Evolutionary conservation across 192 early-diverging fungal genomes (phyloP).

Genomic region (Backusella psychrophila): DNA sequence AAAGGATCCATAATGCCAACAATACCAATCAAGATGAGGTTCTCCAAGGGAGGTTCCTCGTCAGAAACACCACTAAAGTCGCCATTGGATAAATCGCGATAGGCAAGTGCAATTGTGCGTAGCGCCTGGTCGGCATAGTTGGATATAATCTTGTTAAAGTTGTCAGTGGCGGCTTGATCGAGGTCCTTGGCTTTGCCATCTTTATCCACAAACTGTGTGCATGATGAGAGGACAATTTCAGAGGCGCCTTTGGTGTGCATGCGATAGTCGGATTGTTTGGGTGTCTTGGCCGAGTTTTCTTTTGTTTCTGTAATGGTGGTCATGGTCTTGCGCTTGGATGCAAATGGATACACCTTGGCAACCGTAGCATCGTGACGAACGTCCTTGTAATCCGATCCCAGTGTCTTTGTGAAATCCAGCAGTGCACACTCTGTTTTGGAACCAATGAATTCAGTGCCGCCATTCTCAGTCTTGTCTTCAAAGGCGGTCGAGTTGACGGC

Average conservation of each 20-base stretch:
- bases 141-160: slow-evolving; percentile 50
- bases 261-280: slow-evolving; percentile 41
- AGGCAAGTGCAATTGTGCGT: slow-evolving; percentile 71
- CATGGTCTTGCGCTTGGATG: slow-evolving; percentile 91
- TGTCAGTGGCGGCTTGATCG: slow-evolving; percentile 38
- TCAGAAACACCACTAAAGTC: slow-evolving; percentile 53
- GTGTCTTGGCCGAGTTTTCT: slow-evolving; percentile 13
- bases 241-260: slow-evolving; percentile 79
- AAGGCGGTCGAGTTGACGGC: slow-evolving; percentile 75
- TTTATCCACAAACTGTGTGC: slow-evolving; percentile 53
- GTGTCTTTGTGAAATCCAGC: slow-evolving; percentile 59
- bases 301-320: slow-evolving; percentile 55
- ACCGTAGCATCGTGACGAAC: slow-evolving; percentile 48
- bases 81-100: slow-evolving; percentile 47
- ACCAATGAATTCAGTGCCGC: slow-evolving; percentile 60
- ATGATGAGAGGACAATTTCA: slow-evolving; percentile 66
- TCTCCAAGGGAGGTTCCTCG: slow-evolving; percentile 48
- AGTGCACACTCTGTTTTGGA: slow-evolving; percentile 81
- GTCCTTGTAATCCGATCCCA: slow-evolving; percentile 61
- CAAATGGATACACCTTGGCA: slow-evolving; percentile 82
- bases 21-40: slow-evolving; percentile 66
- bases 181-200: slow-evolving; percentile 47
- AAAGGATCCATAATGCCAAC: slow-evolving; percentile 89
- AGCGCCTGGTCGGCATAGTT: slow-evolving; percentile 63
- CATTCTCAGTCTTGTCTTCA: slow-evolving; percentile 61